Conservation (phyloP, 257 asterid species). For the Nicotiana tabacum region DNA sequence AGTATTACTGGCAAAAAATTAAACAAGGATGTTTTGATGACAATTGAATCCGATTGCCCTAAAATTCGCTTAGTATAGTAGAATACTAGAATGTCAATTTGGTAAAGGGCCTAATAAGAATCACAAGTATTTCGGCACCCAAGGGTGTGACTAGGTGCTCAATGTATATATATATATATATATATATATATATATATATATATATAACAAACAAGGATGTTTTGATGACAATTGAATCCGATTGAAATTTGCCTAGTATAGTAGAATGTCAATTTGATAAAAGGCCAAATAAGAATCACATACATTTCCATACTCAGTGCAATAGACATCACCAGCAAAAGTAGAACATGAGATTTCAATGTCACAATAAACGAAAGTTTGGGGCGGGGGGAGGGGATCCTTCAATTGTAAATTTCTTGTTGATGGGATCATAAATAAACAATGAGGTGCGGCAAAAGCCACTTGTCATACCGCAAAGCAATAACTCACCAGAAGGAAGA, state of each 20-base stretch:
- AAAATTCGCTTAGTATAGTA: too few species aligned
- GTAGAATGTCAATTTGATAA: too few species aligned
- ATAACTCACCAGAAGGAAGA: neutral
- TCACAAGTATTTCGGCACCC: too few species aligned
- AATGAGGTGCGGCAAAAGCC: neutral
- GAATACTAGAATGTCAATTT: too few species aligned
- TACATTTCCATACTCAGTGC: neutral
- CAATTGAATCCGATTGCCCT: neutral
- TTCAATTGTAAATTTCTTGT: neutral
- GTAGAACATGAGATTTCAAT: neutral
- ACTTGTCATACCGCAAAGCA: neutral
- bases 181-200: too few species aligned
- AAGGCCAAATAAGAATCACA: too few species aligned
- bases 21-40: neutral
- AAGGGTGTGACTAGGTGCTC: too few species aligned
- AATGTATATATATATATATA: too few species aligned
- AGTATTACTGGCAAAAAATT: neutral
- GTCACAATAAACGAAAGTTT: neutral
- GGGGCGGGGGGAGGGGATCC: neutral
- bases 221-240: too few species aligned
- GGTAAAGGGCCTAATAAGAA: too few species aligned
- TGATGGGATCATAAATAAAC: neutral
- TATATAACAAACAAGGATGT: too few species aligned
- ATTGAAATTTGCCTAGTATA: too few species aligned
- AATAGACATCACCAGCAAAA: neutral